Evolutionary conservation across 192 early-diverging fungal species (phyloP), one percentile per base, ranked within the genome.

Genomic region (Phlyctochytrium arcticum): DNA sequence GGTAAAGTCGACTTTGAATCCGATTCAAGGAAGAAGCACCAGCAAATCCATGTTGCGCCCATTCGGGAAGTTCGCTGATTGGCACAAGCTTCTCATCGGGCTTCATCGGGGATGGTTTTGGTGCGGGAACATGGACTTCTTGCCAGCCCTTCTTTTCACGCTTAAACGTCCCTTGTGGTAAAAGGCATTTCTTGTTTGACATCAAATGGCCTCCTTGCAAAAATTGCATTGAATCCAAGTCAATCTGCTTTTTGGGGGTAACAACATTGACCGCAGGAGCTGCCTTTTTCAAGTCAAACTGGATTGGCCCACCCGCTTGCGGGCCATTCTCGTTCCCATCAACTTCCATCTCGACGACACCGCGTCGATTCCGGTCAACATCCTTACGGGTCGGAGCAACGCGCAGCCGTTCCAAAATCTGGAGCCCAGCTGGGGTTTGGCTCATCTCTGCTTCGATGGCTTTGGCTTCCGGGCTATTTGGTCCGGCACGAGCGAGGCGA

Each of bases 131-230:
- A 62, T 93, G 93, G 32, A 98, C 87, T 65, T 98, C 95, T 69
- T 96, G 92, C 69, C 93, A 98, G 5, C 93, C 92, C 54, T 89
- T 85, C 76, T 92, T 90, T 10, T 85, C 84, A 19, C 84, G 75
- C 78, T 94, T 96, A 69, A 92, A 90, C 6, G 96, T 93, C 12
- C 97, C 97, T 60, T 90, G 83, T 10, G 97, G 97, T 7, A 98
- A 77, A 65, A 85, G 86, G 58, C 89, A 90, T 67, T 90, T 89
- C 64, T 95, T 96, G 81, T 99, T 99, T 29, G 95, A 92, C 95
- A 98, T 99, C 48, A 98, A 76, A 58, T 95, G 97, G 5, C 90
- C 88, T 54, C 97, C 97, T 76, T 97, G 91, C 56, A 86, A 70
- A 74, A 99, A 99, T 26, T 85, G 77, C 47, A 99, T 71, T 5